Percentiles rank a stretch among this genome's conserved stretches.
These are phyloP conservation scores for Ophiocordyceps australis DNA, from an alignment of 2,329 filamentous ascomycete species.

Conservation along the genomic window DNA sequence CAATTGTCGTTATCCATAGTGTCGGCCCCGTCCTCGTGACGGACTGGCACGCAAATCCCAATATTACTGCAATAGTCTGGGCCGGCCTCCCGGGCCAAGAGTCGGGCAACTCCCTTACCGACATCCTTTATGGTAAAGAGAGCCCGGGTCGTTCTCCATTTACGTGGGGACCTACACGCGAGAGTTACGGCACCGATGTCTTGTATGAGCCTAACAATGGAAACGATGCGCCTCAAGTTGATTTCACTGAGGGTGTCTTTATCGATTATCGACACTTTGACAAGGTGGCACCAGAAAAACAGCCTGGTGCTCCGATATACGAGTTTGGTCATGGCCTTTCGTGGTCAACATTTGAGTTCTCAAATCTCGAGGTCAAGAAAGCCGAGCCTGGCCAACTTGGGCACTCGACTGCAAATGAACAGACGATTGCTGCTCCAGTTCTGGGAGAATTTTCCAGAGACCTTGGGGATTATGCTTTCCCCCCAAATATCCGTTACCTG, in stretches of 20 bases:
- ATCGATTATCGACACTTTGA: constrained; percentile 60
- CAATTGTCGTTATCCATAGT: constrained; percentile 80
- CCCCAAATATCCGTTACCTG: constrained; percentile 32
- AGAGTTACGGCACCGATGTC: constrained; percentile 53
- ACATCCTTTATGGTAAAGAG: constrained; percentile 67
- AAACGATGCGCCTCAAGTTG: constrained; percentile 44
- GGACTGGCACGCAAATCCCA: constrained; percentile 56
- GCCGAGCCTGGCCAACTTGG: constrained; percentile 21
- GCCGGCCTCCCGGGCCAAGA: constrained; percentile 72
- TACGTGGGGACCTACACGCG: constrained; percentile 52
- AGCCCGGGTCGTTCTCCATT: constrained; percentile 70
- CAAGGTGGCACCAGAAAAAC: constrained; percentile 20
- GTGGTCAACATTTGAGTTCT: constrained; percentile 65
- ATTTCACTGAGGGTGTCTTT: constrained; percentile 62
- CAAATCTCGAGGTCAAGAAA: constrained; percentile 41
- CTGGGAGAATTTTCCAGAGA: constrained; percentile 47
- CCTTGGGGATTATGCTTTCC: constrained; percentile 50
- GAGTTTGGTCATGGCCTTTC: constrained; percentile 70
- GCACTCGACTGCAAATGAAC: constrained; percentile 44
- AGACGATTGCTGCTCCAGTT: constrained; percentile 42
- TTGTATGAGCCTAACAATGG: constrained; percentile 53
- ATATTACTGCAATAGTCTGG: constrained; percentile 72
- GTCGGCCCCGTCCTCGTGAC: constrained; percentile 62
- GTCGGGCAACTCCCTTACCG: constrained; percentile 59
- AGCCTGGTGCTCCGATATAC: constrained; percentile 41